Conservation (phyloP, 306 rosid genomes). For the Hylodesmum podocarpum region DNA sequence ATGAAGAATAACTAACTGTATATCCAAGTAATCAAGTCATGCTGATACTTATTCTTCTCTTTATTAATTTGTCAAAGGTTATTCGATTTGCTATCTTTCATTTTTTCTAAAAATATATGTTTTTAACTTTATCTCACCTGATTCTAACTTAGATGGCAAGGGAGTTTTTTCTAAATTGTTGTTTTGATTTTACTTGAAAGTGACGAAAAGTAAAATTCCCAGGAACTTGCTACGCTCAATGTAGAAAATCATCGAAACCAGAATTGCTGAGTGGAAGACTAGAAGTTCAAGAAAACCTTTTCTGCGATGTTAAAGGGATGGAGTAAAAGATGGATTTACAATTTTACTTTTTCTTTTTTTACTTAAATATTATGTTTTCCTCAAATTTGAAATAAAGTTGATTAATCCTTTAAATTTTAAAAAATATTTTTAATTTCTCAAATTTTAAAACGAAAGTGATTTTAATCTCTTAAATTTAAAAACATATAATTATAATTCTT, state of each 20-base stretch:
- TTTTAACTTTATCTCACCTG: neutral
- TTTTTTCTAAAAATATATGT: neutral
- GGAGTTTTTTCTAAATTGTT: neutral
- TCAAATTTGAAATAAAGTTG: no score
- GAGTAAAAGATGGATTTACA: no score
- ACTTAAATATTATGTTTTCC: no score
- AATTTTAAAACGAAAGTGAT: no score
- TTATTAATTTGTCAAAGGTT: neutral
- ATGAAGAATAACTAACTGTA: no score
- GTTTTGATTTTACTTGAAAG: neutral
- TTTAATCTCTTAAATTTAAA: no score
- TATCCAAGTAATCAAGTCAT: no score
- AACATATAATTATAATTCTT: no score
- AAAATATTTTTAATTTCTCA: no score
- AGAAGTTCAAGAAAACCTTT: neutral
- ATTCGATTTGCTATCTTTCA: neutral
- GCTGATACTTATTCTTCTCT: no score
- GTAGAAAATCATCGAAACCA: neutral
- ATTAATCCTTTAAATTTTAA: no score
- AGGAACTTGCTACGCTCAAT: neutral
- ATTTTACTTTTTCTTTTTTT: no score
- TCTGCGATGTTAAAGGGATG: neutral
- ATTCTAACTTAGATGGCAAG: constrained; percentile 9
- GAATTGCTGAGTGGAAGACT: neutral
- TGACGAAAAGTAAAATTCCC: constrained; percentile 5